Evolutionary conservation across 2,329 filamentous ascomycete species (phyloP).

Genomic region (Fusarium acutatum): DNA sequence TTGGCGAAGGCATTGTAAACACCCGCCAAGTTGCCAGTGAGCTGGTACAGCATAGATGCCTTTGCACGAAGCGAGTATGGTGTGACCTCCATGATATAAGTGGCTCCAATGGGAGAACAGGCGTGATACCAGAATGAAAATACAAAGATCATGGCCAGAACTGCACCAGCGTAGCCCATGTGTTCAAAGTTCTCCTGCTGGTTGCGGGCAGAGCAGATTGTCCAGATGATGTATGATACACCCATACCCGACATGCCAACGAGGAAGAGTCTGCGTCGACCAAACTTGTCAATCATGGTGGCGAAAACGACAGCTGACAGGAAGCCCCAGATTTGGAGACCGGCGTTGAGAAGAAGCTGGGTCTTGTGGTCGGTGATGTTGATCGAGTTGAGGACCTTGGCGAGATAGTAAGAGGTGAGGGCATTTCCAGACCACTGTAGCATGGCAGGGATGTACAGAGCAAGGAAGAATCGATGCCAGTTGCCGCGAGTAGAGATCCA

Average conservation of each 20-base stretch:
- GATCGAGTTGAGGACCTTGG: slow-evolving; percentile 51
- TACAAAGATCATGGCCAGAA: slow-evolving; percentile 50
- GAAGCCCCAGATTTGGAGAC: slow-evolving; percentile 48
- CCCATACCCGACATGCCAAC: slow-evolving; percentile 48
- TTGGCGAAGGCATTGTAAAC: slow-evolving; percentile 54
- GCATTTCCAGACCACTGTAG: slow-evolving; percentile 44
- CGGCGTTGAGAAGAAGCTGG: slow-evolving; percentile 45
- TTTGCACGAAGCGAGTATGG: slow-evolving; percentile 44
- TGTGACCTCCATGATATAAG: slow-evolving; percentile 57
- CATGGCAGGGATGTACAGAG: slow-evolving; percentile 43
- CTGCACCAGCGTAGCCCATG: slow-evolving; percentile 51
- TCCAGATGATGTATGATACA: slow-evolving; percentile 49
- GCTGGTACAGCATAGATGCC: slow-evolving; percentile 43
- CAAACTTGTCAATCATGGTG: slow-evolving; percentile 51
- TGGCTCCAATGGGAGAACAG: slow-evolving; percentile 53
- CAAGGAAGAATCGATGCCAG: slow-evolving; percentile 45
- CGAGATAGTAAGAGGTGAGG: slow-evolving; percentile 50
- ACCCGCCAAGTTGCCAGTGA: slow-evolving; percentile 40
- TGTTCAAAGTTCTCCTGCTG: slow-evolving; percentile 39
- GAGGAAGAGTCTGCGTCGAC: slow-evolving; percentile 53
- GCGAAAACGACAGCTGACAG: slow-evolving; percentile 46
- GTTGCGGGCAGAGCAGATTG: slow-evolving; percentile 50
- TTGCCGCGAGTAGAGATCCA: slow-evolving; percentile 40
- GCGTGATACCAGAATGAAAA: slow-evolving; percentile 40
- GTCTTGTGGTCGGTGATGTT: slow-evolving; percentile 47